phyloP scores from a whole-genome alignment of 495 filamentous ascomycete species.

The Eremomyces bilateralis region DNA sequence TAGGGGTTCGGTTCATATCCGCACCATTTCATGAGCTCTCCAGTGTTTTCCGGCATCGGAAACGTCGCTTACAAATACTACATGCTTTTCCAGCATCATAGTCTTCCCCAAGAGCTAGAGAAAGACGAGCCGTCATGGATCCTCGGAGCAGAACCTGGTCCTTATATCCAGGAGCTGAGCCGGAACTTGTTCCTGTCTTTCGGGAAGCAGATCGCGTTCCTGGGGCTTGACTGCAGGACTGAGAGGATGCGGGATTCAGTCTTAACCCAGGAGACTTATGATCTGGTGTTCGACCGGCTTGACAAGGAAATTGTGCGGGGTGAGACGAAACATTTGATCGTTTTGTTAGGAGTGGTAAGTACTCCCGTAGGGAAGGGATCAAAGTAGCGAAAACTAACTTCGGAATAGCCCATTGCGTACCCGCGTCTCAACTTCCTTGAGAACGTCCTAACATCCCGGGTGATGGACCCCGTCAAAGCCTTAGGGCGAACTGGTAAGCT shows the following conservation, averaged over 20 bases:
- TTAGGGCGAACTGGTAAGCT: constrained; percentile 65
- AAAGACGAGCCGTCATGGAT: constrained; percentile 80
- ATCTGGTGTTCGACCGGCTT: constrained; percentile 65
- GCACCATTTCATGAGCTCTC: constrained; percentile 74
- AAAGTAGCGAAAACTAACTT: too few species aligned
- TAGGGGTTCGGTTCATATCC: constrained; percentile 79
- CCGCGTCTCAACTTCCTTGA: constrained; percentile 63
- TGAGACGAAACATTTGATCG: constrained; percentile 71
- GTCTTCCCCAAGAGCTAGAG: constrained; percentile 53
- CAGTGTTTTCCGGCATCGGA: constrained; percentile 74
- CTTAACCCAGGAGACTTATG: constrained; percentile 58
- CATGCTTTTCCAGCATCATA: constrained; percentile 94
- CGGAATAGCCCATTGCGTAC: constrained; percentile 54
- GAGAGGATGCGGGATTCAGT: constrained; percentile 70
- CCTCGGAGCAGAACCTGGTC: constrained; percentile 55
- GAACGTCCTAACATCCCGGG: constrained; percentile 54
- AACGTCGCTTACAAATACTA: constrained; percentile 94
- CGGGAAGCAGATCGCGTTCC: constrained; percentile 54
- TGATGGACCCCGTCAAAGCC: constrained; percentile 73
- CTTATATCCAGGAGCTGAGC: constrained; percentile 73
- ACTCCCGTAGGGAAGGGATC: too few species aligned
- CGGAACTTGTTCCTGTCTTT: constrained; percentile 72
- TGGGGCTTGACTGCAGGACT: constrained; percentile 80
- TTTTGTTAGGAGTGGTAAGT: constrained; percentile 33
- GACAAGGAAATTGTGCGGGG: constrained; percentile 61